These are phyloP conservation scores for Ceriops tagal DNA, from an alignment of 345 rosid species.

Conservation along the genomic window DNA sequence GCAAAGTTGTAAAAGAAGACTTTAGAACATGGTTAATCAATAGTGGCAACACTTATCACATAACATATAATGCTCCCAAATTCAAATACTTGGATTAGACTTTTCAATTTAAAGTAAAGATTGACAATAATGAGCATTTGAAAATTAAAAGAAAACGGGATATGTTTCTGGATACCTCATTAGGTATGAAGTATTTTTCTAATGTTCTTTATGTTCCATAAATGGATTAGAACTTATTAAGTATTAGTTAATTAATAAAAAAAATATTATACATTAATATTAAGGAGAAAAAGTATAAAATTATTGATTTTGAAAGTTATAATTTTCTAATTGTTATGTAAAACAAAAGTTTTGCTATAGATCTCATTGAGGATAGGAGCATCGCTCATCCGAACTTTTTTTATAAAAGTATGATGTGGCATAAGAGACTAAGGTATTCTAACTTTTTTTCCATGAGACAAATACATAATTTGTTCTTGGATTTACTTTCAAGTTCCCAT, in stretches of 20 bases:
- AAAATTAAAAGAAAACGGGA: no score
- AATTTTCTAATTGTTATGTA: not conserved
- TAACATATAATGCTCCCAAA: not conserved
- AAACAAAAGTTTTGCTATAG: not conserved
- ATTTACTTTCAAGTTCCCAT: not conserved
- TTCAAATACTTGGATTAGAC: not conserved
- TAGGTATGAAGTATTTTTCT: no score
- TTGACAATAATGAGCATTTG: no score
- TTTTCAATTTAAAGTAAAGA: no score
- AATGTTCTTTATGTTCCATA: no score
- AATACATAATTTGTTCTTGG: not conserved
- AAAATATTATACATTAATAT: no score
- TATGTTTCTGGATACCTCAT: no score
- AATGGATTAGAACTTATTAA: no score
- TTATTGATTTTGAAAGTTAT: not conserved
- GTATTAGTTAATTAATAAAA: no score
- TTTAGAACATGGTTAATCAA: not conserved
- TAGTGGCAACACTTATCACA: not conserved
- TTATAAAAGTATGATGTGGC: not conserved
- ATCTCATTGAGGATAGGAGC: not conserved
- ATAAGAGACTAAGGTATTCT: not conserved
- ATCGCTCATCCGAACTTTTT: not conserved
- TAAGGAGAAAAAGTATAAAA: no score
- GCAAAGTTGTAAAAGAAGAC: rapidly evolving
- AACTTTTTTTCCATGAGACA: not conserved